Evolutionary conservation across 805 yeast genomes (phyloP).

Genomic region (Pichia pseudocactophila): DNA sequence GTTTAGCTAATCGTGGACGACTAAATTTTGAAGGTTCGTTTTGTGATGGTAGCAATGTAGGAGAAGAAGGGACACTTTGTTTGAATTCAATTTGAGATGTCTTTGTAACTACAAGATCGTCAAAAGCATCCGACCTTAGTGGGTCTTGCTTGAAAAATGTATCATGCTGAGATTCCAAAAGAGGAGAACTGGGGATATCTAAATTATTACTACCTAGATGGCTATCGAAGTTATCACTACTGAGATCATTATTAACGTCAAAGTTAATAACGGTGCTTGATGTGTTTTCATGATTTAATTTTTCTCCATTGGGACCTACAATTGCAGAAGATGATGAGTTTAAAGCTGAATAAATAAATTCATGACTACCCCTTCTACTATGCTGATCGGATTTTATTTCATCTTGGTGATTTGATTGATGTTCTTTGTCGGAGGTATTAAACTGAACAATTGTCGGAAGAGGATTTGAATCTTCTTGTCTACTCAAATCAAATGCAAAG

Average conservation of each 20-base stretch:
- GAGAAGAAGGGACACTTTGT: constrained; percentile 21
- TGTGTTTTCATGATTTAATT: background rate
- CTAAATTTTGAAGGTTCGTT: background rate
- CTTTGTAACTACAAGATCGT: constrained; percentile 1
- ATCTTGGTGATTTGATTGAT: background rate
- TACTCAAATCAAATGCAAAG: constrained; percentile 37
- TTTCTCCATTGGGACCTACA: background rate
- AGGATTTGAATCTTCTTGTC: constrained; percentile 19
- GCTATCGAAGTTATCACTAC: background rate
- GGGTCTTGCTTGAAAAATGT: background rate
- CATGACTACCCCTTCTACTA: background rate
- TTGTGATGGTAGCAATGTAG: constrained; percentile 19
- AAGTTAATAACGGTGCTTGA: constrained; percentile 7
- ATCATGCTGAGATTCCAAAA: constrained; percentile 1
- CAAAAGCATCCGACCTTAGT: constrained; percentile 5
- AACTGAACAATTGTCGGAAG: no score
- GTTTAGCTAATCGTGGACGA: constrained; percentile 9
- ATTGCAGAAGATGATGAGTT: constrained; percentile 8
- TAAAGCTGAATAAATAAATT: constrained; percentile 1
- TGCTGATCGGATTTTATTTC: background rate
- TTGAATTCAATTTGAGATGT: background rate
- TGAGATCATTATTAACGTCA: background rate
- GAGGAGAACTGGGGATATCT: constrained; percentile 8
- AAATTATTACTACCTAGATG: background rate
- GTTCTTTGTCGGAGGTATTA: background rate